Evolutionary conservation across 805 yeast species (phyloP).

Genomic region (Barnettozyma sucrosica): DNA sequence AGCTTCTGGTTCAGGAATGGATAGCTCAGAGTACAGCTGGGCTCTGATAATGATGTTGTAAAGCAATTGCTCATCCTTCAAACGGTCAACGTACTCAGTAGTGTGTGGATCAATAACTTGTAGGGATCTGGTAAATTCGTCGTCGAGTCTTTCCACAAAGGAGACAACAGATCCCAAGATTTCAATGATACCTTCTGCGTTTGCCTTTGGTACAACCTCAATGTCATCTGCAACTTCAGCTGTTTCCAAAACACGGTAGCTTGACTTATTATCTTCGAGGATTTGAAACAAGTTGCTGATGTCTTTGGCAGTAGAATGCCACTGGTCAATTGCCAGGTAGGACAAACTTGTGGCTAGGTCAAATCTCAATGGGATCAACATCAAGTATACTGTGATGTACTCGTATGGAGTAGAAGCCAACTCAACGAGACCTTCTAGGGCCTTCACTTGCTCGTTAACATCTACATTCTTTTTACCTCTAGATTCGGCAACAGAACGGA

Average conservation of each 20-base stretch:
- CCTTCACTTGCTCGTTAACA: conserved; percentile 65
- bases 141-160: conserved; percentile 88
- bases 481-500: conserved; percentile 72
- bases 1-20: conserved; percentile 38
- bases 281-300: conserved; percentile 56
- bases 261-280: conserved; percentile 53
- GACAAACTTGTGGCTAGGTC: conserved; percentile 66
- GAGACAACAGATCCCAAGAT: conserved; percentile 83
- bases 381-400: conserved; percentile 66
- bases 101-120: conserved; percentile 93
- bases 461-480: conserved; percentile 96
- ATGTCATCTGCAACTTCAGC: conserved; percentile 69
- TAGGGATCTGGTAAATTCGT: conserved; percentile 84
- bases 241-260: conserved; percentile 69
- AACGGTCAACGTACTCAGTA: conserved; percentile 83
- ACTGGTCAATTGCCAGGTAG: conserved; percentile 72
- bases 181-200: conserved; percentile 60
- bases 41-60: conserved; percentile 76
- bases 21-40: conserved; percentile 77
- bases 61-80: conserved; percentile 77
- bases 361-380: conserved; percentile 82
- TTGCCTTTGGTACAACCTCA: conserved; percentile 60
- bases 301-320: conserved; percentile 68
- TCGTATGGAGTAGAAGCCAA: conserved; percentile 62
- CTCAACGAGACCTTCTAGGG: conserved; percentile 54